These are phyloP conservation scores for Eragrostis tef DNA, from an alignment of 202 grass and related monocot genomes.

Conservation along the genomic window DNA sequence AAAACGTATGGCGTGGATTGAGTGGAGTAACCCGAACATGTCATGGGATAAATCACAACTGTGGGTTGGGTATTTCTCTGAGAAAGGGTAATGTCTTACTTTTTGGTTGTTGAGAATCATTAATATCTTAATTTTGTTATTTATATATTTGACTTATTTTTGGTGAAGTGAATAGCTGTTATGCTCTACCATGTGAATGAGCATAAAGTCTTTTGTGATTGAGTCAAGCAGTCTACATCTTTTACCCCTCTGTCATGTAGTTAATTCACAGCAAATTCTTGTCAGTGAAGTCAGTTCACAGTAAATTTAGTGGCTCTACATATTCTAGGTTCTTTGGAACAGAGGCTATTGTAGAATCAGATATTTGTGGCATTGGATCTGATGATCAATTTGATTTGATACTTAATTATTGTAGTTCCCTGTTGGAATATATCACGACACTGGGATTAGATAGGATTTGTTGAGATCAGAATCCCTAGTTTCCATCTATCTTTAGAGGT, in stretches of 20 bases:
- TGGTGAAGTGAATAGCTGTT: not conserved
- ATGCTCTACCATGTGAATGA: not conserved
- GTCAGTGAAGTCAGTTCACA: not conserved
- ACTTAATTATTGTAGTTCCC: slow-evolving; percentile 12
- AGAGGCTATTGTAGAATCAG: slow-evolving; percentile 11
- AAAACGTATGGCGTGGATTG: slow-evolving; percentile 87
- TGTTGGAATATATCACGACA: not conserved
- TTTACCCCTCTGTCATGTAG: not conserved
- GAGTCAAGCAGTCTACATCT: too few species aligned
- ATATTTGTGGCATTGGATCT: not conserved
- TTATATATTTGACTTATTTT: slow-evolving; percentile 16
- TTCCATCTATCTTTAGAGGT: not conserved
- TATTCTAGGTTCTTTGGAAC: slow-evolving; percentile 8
- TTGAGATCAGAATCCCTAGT: not conserved
- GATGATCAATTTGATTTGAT: slow-evolving; percentile 7
- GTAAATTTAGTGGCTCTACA: not conserved
- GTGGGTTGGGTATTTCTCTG: slow-evolving; percentile 86
- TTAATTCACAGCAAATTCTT: not conserved
- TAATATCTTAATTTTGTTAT: not conserved
- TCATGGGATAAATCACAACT: slow-evolving; percentile 87
- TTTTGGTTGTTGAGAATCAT: not conserved
- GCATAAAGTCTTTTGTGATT: too few species aligned
- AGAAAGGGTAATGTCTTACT: slow-evolving; percentile 61
- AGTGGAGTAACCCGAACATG: slow-evolving; percentile 92
- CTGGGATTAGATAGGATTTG: not conserved